Evolutionary conservation across 352 stramenopile species (phyloP).

Genomic region (Thalassiosira exigua): DNA sequence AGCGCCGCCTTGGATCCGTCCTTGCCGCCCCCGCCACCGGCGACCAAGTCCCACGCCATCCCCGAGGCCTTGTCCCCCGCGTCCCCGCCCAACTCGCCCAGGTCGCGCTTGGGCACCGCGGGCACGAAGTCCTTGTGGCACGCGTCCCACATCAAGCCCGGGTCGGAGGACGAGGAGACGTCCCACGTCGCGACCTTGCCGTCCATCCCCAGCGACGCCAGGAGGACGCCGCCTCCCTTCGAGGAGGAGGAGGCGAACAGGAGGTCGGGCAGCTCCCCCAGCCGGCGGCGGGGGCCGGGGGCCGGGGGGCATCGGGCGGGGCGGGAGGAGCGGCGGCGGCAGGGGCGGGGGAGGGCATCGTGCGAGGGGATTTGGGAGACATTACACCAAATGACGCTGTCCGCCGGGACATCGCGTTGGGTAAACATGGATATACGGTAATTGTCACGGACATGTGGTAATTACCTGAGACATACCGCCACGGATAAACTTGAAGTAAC

Average conservation of each 20-base stretch:
- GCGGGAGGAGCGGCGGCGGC: conserved; percentile 91
- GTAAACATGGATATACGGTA: no score
- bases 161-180: conserved; percentile 27
- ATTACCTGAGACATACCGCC: no score
- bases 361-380: conserved; percentile 88
- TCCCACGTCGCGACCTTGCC: conserved; percentile 66
- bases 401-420: no score
- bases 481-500: no score
- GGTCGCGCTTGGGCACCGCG: conserved; percentile 47
- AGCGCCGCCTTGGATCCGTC: conserved; percentile 2
- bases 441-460: background rate
- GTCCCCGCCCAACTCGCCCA: conserved; percentile 63
- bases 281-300: conserved; percentile 89
- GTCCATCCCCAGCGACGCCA: conserved; percentile 66
- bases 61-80: conserved; percentile 59
- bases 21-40: background rate
- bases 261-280: conserved; percentile 92
- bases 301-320: conserved; percentile 90
- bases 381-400: no score
- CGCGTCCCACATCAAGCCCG: conserved; percentile 44
- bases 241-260: background rate
- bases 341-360: conserved; percentile 91
- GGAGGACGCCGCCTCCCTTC: conserved; percentile 6
- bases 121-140: conserved; percentile 36
- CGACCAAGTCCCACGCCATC: conserved; percentile 15